phyloP scores from a whole-genome alignment of 2,329 filamentous ascomycete genomes.

The Chaetothyriales sp. region DNA sequence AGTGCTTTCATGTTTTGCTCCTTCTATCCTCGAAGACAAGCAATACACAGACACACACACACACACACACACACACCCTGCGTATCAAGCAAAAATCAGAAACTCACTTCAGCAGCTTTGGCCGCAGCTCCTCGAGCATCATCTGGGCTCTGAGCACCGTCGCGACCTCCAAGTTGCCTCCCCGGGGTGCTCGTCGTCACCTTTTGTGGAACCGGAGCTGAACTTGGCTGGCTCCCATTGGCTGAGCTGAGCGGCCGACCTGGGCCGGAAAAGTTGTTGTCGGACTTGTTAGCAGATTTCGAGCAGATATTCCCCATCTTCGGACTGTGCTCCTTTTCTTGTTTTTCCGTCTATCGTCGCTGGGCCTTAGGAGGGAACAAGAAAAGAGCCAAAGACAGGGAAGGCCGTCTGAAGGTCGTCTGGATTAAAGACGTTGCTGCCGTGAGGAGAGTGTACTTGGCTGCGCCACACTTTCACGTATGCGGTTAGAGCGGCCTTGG shows the following conservation, averaged over 20 bases:
- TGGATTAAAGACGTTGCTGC: background rate
- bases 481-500: background rate
- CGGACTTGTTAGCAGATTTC: constrained; percentile 44
- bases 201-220: constrained; percentile 33
- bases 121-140: constrained; percentile 62
- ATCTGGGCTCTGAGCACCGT: constrained; percentile 20
- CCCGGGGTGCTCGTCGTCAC: constrained; percentile 32
- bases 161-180: constrained; percentile 48
- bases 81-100: background rate
- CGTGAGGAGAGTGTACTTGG: background rate
- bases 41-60: constrained; percentile 37
- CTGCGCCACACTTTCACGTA: background rate
- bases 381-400: no score
- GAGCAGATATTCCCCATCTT: constrained; percentile 79
- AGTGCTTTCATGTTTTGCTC: no score
- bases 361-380: background rate
- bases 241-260: constrained; percentile 55
- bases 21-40: background rate
- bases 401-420: background rate
- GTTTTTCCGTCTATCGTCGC: background rate
- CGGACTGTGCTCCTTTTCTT: background rate
- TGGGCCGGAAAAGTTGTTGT: constrained; percentile 54
- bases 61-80: no score
- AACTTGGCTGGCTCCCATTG: constrained; percentile 29
- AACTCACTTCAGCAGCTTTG: constrained; percentile 65